phyloP scores from a whole-genome alignment of 1,284 basidiomycete species.

The Cystobasidium pallidum region DNA sequence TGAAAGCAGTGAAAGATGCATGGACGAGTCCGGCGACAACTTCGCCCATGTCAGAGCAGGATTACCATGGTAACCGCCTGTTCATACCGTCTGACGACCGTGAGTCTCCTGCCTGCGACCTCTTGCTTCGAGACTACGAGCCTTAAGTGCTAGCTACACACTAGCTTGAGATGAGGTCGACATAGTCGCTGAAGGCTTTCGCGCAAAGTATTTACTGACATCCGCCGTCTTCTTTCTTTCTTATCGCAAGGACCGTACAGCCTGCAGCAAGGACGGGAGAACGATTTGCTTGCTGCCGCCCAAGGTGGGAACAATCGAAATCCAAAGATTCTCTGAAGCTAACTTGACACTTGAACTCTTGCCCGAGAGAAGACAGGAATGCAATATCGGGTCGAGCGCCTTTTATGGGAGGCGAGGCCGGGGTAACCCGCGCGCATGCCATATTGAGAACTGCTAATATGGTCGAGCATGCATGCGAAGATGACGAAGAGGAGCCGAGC shows the following conservation, averaged over 20 bases:
- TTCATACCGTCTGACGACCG: neutral
- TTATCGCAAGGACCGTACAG: neutral
- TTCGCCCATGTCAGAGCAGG: neutral
- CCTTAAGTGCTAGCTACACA: too few species aligned
- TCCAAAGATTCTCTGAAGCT: neutral
- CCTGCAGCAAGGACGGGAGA: neutral
- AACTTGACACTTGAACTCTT: neutral
- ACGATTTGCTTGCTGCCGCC: neutral
- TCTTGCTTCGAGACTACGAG: too few species aligned
- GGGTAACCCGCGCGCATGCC: neutral
- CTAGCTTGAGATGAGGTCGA: too few species aligned
- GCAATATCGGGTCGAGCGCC: constrained; percentile 1
- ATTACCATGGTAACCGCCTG: neutral
- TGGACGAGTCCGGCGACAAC: neutral
- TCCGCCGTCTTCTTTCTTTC: too few species aligned
- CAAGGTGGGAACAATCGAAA: neutral
- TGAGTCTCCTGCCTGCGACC: neutral
- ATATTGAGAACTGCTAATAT: neutral
- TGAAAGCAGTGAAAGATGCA: neutral
- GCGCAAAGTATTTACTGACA: too few species aligned
- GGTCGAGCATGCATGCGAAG: neutral
- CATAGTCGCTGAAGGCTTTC: too few species aligned
- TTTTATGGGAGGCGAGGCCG: neutral
- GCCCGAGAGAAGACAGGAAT: neutral
- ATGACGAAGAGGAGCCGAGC: neutral